Evolutionary conservation across 1,139 yeast genomes (phyloP).

Genomic region (Taphrina pruni): DNA sequence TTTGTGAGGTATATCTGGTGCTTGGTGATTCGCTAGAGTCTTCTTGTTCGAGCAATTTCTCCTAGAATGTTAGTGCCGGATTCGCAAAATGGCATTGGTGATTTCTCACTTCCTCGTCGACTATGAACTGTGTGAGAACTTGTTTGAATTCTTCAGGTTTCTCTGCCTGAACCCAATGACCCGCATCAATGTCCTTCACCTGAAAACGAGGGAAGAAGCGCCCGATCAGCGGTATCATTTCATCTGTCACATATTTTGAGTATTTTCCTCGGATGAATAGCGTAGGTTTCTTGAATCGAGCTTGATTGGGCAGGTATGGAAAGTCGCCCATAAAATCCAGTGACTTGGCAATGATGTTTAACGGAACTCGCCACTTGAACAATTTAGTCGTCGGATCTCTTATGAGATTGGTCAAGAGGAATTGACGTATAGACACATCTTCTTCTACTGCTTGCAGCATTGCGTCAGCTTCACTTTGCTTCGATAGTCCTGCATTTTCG

Average conservation of each 20-base stretch:
- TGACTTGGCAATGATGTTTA: constrained; percentile 68
- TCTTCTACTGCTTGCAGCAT: constrained; percentile 68
- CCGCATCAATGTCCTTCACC: constrained; percentile 74
- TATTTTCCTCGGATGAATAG: constrained; percentile 79
- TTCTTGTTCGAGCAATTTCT: constrained; percentile 16
- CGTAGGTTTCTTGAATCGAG: constrained; percentile 72
- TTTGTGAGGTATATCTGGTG: constrained; percentile 1
- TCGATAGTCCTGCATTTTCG: constrained; percentile 55
- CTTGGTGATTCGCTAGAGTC: constrained; percentile 1
- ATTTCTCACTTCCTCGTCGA: constrained; percentile 50
- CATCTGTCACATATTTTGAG: constrained; percentile 85
- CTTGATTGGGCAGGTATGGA: constrained; percentile 67
- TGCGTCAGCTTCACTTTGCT: constrained; percentile 71
- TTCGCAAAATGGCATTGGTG: background rate
- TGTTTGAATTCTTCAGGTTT: constrained; percentile 73
- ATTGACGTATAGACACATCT: constrained; percentile 69
- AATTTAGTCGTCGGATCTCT: constrained; percentile 50
- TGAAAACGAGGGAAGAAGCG: constrained; percentile 79
- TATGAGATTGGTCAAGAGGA: constrained; percentile 72
- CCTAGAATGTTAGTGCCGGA: constrained; percentile 13
- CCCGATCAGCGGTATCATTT: constrained; percentile 74
- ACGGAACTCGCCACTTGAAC: constrained; percentile 65
- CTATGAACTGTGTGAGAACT: constrained; percentile 64
- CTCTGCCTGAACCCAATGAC: constrained; percentile 91
- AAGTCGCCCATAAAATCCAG: constrained; percentile 74